phyloP scores from a whole-genome alignment of 2,329 filamentous ascomycete species.

The Fusarium sp. region DNA sequence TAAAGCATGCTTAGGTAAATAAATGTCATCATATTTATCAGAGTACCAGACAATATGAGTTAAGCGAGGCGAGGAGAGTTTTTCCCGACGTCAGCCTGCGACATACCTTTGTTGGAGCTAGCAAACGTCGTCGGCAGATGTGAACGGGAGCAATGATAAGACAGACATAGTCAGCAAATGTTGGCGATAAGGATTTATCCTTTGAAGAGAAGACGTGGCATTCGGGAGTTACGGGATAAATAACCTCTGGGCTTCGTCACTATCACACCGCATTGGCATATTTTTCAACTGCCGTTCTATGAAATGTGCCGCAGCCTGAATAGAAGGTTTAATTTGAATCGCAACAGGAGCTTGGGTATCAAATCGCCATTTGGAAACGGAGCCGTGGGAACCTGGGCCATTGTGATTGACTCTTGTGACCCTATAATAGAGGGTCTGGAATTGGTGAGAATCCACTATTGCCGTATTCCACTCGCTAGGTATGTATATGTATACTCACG shows the following conservation, averaged over 20 bases:
- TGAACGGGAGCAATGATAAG: constrained; percentile 33
- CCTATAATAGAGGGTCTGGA: too few relatives aligned
- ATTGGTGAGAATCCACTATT: too few relatives aligned
- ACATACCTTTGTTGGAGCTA: constrained; percentile 33
- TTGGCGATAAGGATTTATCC: constrained; percentile 4
- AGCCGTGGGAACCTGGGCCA: too few relatives aligned
- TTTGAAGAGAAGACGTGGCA: not conserved
- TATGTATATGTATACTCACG: too few relatives aligned
- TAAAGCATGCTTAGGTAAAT: not conserved
- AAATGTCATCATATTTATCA: not conserved
- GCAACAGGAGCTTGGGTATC: not conserved
- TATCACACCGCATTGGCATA: not conserved
- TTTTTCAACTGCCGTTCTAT: not conserved
- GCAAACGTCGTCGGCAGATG: constrained; percentile 34
- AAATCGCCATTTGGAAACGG: too few relatives aligned
- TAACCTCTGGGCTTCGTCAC: not conserved
- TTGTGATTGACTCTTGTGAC: too few relatives aligned
- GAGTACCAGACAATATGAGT: accelerated
- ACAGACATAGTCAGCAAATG: not conserved
- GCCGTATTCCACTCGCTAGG: too few relatives aligned
- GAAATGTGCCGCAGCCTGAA: not conserved
- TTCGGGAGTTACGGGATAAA: constrained; percentile 3
- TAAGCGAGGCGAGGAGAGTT: constrained; percentile 29
- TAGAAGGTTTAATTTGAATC: not conserved
- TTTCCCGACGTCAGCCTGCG: constrained; percentile 26